Evolutionary conservation across 305 asterid species (phyloP), one percentile per base, ranked within the genome.

Genomic region (Fraxinus platypoda): DNA sequence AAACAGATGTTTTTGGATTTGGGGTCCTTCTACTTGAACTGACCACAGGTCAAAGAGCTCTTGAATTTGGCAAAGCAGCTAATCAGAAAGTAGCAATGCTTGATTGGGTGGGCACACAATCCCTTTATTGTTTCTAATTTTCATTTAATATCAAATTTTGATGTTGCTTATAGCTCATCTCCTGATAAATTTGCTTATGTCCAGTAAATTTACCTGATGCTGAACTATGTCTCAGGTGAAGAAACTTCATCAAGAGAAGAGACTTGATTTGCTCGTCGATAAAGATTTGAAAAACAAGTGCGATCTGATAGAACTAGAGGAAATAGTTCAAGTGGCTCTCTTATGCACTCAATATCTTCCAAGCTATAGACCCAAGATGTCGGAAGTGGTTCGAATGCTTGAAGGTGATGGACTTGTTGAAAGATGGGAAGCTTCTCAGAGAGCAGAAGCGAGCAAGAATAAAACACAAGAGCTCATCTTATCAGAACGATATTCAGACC

Each of bases 331-430:
- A 74, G 92, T 89, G 33, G 92, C 92, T 70, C 81, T 89, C 0
- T 76, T 89, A 13, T 85, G 92, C 74, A 87, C 90, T 2, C 92
- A 89, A 66, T 89, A 89, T 41, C 85, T 82, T 54, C 90, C 92
- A 5, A 83, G 92, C 15, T 80, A 80, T 76, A 83, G 92, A 46
- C 92, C 92, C 0, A 89, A 84, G 59, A 89, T 89, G 92, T 89
- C 90, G 6, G 92, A 89, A 76, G 88, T 89, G n/a, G 86, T 89
- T 33, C 89, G 90, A 38, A 89, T 89, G 92, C 90, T 89, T 12
- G 90, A 89, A 76, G 92, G 92, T 0, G 92, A 89, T 73, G 92
- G 92, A 77, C 85, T 87, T 49, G 90, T 90, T 26, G 92, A 89
- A 79, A 85, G 89, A 38, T 89, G 90, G 90, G 92, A 89, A 85